Percentiles rank a stretch among this genome's conserved stretches.
phyloP scores from a whole-genome alignment of 352 stramenopile genomes.

The Phytophthora aleatoria region DNA sequence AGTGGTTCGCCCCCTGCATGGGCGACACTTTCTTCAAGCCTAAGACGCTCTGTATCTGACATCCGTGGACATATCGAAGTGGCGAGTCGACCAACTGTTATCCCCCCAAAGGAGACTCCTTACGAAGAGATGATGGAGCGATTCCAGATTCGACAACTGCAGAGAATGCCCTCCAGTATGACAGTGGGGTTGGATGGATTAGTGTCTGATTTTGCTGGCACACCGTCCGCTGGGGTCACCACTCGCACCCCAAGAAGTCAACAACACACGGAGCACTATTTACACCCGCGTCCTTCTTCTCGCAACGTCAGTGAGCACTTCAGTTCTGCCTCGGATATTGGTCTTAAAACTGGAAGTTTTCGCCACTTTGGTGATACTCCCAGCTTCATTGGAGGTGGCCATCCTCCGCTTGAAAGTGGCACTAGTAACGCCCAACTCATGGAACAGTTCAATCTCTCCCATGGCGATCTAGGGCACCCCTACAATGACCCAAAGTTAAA shows the following conservation, averaged over 20 bases:
- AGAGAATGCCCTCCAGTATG: conserved; percentile 18
- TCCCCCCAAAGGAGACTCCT: conserved; percentile 15
- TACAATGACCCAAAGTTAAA: not conserved
- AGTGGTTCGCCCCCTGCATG: conserved; percentile 3
- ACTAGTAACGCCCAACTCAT: conserved; percentile 9
- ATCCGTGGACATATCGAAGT: conserved; percentile 12
- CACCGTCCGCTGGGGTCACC: conserved; percentile 1
- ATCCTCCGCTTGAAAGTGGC: conserved; percentile 19
- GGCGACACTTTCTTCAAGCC: conserved; percentile 8
- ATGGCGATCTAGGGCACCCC: not conserved
- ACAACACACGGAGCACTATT: conserved; percentile 7
- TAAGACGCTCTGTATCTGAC: conserved; percentile 24
- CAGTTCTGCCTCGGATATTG: conserved; percentile 4
- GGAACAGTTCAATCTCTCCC: conserved; percentile 17
- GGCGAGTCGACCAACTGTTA: not conserved
- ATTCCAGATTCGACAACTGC: conserved; percentile 53
- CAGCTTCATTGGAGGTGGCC: not conserved
- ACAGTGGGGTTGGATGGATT: conserved; percentile 11
- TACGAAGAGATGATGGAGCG: conserved; percentile 61
- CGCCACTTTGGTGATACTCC: conserved; percentile 12
- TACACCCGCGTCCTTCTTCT: conserved; percentile 6
- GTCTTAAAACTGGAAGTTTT: conserved; percentile 10
- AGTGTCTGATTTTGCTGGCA: not conserved
- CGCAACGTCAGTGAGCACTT: conserved; percentile 19
- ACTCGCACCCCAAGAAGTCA: conserved; percentile 13